These are phyloP conservation scores for Solanum habrochaites DNA, from an alignment of 257 asterid species.

Conservation along the genomic window DNA sequence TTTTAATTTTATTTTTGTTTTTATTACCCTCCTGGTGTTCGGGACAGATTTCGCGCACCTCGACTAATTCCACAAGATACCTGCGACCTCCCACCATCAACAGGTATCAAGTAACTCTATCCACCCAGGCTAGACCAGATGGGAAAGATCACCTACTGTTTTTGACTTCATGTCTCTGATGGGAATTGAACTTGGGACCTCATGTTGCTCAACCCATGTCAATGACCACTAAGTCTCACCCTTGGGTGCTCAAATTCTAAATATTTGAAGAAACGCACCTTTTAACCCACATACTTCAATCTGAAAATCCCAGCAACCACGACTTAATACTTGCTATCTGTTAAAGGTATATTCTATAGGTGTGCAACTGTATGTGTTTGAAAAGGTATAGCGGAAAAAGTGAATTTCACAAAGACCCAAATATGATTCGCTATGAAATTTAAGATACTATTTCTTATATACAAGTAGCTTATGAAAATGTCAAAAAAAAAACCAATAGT, in stretches of 20 bases:
- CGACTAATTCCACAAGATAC: not conserved
- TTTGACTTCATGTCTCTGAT: not conserved
- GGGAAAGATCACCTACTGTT: not conserved
- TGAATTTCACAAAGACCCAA: not conserved
- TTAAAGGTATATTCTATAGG: not conserved
- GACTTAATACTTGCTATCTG: not conserved
- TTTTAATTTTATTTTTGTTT: not conserved
- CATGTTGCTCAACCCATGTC: not conserved
- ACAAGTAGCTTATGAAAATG: not conserved
- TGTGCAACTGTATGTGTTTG: not conserved
- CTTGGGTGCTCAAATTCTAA: not conserved
- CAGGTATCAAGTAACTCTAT: not conserved
- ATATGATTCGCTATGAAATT: not conserved
- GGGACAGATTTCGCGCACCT: not conserved
- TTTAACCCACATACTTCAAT: not conserved
- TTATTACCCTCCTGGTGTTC: not conserved
- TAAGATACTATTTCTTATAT: not conserved
- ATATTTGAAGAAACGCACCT: not conserved
- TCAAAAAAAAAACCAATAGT: not conserved
- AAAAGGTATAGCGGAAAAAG: not conserved
- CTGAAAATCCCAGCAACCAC: not conserved
- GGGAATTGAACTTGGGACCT: not conserved
- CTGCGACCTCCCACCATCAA: not conserved
- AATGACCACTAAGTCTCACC: not conserved
- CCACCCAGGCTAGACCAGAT: not conserved